A percentile compares a stretch with the other conserved stretches of the same genome.
Evolutionary conservation across 164 flowering plant genomes (phyloP).

Genomic region (Buxus sempervirens): DNA sequence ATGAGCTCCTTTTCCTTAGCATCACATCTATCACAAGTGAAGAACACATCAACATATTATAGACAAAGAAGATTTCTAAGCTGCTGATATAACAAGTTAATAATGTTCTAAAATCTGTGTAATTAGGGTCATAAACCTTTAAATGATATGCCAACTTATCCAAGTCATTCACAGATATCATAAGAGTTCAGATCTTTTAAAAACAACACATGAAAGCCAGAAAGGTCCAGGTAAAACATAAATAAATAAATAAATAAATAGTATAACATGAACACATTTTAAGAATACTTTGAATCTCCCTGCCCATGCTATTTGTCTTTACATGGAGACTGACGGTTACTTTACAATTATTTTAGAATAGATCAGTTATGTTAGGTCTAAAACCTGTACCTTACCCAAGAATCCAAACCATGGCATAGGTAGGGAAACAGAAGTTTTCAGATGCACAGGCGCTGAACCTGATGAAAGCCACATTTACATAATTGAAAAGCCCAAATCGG

Average conservation of each 20-base stretch:
- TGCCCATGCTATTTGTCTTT: background rate
- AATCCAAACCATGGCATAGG: too few relatives aligned
- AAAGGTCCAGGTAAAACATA: too few relatives aligned
- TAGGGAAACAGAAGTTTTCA: too few relatives aligned
- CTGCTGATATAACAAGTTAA: background rate
- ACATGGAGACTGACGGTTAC: background rate
- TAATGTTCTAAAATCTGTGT: background rate
- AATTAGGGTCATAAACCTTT: background rate
- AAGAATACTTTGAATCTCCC: background rate
- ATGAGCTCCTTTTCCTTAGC: slow-evolving; percentile 71
- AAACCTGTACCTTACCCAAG: too few relatives aligned
- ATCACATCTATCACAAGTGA: slow-evolving; percentile 54
- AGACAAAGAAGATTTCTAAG: background rate
- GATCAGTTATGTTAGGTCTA: too few relatives aligned
- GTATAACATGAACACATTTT: background rate
- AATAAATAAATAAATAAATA: too few relatives aligned
- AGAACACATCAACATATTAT: slow-evolving; percentile 1
- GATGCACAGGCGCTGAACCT: too few relatives aligned
- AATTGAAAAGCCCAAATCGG: background rate
- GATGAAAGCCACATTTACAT: background rate
- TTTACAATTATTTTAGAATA: too few relatives aligned
- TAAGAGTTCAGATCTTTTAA: background rate
- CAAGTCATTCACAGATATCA: background rate
- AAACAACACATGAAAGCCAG: too few relatives aligned
- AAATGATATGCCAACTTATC: background rate